phyloP scores from a whole-genome alignment of 371 early-diverging fungal genomes.

The Rhizomucor miehei region DNA sequence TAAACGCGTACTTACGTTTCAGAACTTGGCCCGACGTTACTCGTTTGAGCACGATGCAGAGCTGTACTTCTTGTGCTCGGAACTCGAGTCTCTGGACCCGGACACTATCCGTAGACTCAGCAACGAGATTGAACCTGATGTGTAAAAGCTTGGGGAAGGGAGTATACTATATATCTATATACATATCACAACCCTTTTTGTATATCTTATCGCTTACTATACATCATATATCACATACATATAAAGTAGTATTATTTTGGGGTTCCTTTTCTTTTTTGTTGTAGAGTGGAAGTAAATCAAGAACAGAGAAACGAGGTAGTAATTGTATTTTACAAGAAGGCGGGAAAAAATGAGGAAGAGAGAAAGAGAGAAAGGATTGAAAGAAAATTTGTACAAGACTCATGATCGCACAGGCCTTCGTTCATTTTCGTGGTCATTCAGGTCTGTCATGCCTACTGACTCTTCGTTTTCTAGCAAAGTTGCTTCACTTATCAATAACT shows the following conservation, averaged over 20 bases:
- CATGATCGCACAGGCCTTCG: too few relatives aligned
- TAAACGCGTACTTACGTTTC: constrained; percentile 60
- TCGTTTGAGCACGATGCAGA: constrained; percentile 48
- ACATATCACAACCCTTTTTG: neutral
- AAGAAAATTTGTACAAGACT: too few relatives aligned
- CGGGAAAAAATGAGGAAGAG: too few relatives aligned
- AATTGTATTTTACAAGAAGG: too few relatives aligned
- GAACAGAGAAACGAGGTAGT: too few relatives aligned
- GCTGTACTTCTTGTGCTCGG: constrained; percentile 35
- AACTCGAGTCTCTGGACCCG: constrained; percentile 25
- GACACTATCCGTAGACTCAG: constrained; percentile 34
- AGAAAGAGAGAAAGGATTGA: too few relatives aligned
- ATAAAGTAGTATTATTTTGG: neutral
- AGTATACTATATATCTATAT: constrained; percentile 5
- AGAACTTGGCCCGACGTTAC: constrained; percentile 52
- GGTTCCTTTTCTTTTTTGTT: neutral
- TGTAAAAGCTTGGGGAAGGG: too few relatives aligned
- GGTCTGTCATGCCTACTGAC: constrained; percentile 4
- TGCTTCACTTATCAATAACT: constrained; percentile 34
- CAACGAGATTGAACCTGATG: constrained; percentile 28
- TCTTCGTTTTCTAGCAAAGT: constrained; percentile 53
- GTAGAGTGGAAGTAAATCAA: too few relatives aligned
- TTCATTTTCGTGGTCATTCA: neutral
- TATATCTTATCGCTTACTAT: too few relatives aligned
- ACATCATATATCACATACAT: neutral